Percentiles rank a stretch among this genome's conserved stretches.
phyloP scores from a whole-genome alignment of 2,329 filamentous ascomycete genomes.

The Verticillium longisporum region DNA sequence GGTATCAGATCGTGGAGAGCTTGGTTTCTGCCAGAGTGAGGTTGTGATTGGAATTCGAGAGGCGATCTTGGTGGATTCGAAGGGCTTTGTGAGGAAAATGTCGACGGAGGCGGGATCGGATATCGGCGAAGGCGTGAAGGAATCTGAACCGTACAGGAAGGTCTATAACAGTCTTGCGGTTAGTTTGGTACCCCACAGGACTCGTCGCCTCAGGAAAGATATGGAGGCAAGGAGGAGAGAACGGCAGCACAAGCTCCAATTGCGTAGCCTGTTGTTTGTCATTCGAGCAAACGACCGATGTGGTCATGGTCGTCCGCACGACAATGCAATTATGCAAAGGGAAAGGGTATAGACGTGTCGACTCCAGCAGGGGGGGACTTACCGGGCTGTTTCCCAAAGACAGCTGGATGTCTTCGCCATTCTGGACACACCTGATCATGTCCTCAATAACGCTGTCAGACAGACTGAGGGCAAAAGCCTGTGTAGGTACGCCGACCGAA shows the following conservation, averaged over 20 bases:
- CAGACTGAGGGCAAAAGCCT: slow-evolving; percentile 53
- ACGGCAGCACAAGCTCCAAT: neutral
- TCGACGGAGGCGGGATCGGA: slow-evolving; percentile 44
- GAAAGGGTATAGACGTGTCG: neutral
- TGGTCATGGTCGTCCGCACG: neutral
- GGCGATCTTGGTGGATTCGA: slow-evolving; percentile 37
- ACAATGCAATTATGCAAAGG: neutral
- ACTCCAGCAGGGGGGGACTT: slow-evolving; percentile 26
- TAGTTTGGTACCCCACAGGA: slow-evolving; percentile 1
- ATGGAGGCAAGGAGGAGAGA: neutral
- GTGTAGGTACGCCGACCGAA: slow-evolving; percentile 34
- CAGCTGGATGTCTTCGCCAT: slow-evolving; percentile 50
- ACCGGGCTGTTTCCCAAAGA: slow-evolving; percentile 53
- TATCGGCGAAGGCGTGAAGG: slow-evolving; percentile 37
- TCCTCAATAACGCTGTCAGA: slow-evolving; percentile 52
- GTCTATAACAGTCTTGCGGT: slow-evolving; percentile 28
- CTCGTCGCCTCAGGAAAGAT: too few relatives aligned
- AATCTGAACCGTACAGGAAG: slow-evolving; percentile 45
- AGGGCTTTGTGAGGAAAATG: slow-evolving; percentile 48
- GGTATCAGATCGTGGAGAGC: neutral
- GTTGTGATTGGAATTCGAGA: slow-evolving; percentile 44
- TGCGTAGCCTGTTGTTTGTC: neutral
- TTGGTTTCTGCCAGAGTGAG: slow-evolving; percentile 37
- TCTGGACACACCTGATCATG: slow-evolving; percentile 53
- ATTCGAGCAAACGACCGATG: neutral